Conservation (phyloP, 805 yeast species). For the Cyberlindnera petersonii region DNA sequence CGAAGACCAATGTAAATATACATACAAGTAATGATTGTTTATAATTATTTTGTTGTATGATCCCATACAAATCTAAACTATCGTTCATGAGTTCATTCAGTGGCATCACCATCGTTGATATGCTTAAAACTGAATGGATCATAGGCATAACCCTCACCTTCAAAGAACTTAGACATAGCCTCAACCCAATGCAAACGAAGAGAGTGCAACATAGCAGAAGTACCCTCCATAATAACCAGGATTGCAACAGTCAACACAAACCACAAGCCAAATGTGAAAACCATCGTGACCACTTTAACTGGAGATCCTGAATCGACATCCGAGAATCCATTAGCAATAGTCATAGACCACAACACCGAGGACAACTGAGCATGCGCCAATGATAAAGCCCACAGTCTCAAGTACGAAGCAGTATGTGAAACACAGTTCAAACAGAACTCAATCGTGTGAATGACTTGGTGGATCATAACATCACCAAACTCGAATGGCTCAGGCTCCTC, state of each 20-base stretch:
- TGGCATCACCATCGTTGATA: constrained; percentile 6
- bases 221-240: constrained; percentile 96
- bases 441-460: constrained; percentile 96
- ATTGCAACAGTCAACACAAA: constrained; percentile 85
- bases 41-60: neutral
- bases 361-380: constrained; percentile 97
- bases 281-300: constrained; percentile 70
- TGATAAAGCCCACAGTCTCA: constrained; percentile 96
- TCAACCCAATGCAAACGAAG: constrained; percentile 99
- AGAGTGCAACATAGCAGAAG: constrained; percentile 98
- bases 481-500: constrained; percentile 53
- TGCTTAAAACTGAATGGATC: constrained; percentile 72
- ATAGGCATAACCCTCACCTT: constrained; percentile 91
- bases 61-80: neutral
- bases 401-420: constrained; percentile 95
- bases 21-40: no score
- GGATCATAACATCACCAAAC: constrained; percentile 94
- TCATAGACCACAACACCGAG: constrained; percentile 94
- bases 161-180: constrained; percentile 96
- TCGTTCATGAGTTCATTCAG: neutral
- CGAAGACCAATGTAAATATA: neutral
- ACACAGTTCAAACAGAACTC: constrained; percentile 97
- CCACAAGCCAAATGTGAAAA: constrained; percentile 90
- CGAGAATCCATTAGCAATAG: constrained; percentile 71
- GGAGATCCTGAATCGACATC: constrained; percentile 38